Base-by-base conservation (phyloP, 1,284 basidiomycete genomes). In the Rhizoctonia solani region DNA sequence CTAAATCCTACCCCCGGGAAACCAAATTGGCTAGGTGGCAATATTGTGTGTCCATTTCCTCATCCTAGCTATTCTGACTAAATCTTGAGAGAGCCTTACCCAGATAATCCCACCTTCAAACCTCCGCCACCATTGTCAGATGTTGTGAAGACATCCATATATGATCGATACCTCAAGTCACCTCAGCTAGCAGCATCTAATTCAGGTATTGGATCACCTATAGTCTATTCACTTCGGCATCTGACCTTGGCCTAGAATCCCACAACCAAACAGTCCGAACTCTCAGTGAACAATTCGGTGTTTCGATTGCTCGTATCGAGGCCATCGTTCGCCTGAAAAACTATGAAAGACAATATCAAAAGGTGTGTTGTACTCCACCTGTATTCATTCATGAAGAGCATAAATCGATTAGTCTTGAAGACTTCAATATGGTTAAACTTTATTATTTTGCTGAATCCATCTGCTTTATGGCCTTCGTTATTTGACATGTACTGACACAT, bases 401-500 rank as follows among this genome's bases (percentile, higher is more conserved):
- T 50, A 80, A 82, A 82, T 83, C 87, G 89, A 90, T 92, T 91
- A 90, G 89, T 92, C 89, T 91, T 90, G 77, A 87, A 90, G 89
- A 91, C 86, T 74, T 69, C 72, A 70, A 75, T 75, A 83, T 88
- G 87, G 86, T 88, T 88, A 84, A 77, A 74, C 73, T 68, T 72
- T 74, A 75, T 79, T 79, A 74, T 47, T 50, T 46, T 50, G 56
- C 58, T 63, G 58, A 63, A 34, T 21, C 47, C 41, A 29, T 27
- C 1, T 13, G 27, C 23, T 19, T n/a, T 4, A 11, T 27, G 27
- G 13, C 19, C 21, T n/a, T 34, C 8, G 4, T 21, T 39, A 19
- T 14, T 1, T 23, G 27, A 16, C 3, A 11, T 3, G 8, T 41
- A 21, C 58, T 63, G 19, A 63, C 37, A n/a, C 14, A 1, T 63